These are phyloP conservation scores for Logfia minima DNA, from an alignment of 129 eudicot species.

Conservation along the genomic window DNA sequence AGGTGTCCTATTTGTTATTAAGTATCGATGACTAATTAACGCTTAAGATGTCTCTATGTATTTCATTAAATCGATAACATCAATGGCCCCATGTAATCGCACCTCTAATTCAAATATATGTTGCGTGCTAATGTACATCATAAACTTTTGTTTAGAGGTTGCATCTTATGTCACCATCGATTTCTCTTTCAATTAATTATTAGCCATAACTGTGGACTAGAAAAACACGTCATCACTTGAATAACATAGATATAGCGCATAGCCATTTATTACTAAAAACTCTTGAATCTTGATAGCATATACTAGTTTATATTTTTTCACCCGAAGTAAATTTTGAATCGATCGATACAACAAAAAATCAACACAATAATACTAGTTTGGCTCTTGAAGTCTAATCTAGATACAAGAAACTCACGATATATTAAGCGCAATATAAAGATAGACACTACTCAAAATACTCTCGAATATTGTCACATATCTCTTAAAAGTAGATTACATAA, in stretches of 20 bases:
- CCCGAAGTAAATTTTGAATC: neutral
- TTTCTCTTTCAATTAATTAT: neutral
- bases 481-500: too few relatives aligned
- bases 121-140: constrained; percentile 22
- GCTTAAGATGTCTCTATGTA: constrained; percentile 20
- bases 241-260: too few relatives aligned
- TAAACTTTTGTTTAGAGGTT: constrained; percentile 7
- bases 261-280: too few relatives aligned
- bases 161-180: neutral
- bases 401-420: neutral
- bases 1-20: constrained; percentile 1
- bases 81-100: constrained; percentile 16
- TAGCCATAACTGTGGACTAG: constrained; percentile 18
- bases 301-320: too few relatives aligned
- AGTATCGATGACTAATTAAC: constrained; percentile 14
- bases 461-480: neutral
- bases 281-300: too few relatives aligned
- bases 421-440: too few relatives aligned
- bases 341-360: neutral
- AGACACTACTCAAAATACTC: neutral
- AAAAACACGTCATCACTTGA: neutral
- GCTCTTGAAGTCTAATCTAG: neutral
- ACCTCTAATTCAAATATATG: constrained; percentile 19
- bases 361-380: neutral
- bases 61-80: constrained; percentile 19